These are phyloP conservation scores for Purpureocillium lavendulum DNA, from an alignment of 2,329 filamentous ascomycete species.

Conservation along the genomic window DNA sequence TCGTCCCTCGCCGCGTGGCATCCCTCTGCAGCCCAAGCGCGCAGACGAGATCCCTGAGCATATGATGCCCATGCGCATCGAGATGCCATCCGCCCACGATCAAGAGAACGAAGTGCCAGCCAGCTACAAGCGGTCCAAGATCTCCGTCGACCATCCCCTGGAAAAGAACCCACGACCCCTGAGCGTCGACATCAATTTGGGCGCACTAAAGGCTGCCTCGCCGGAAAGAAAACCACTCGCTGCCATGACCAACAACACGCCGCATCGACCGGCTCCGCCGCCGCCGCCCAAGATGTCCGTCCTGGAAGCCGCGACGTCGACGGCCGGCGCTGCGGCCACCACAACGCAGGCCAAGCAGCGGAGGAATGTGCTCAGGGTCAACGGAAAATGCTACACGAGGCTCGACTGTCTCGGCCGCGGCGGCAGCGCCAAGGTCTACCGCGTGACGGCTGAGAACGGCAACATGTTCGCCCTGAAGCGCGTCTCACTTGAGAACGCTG, in stretches of 20 bases:
- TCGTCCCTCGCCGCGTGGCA: slow-evolving; percentile 19
- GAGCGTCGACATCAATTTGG: slow-evolving; percentile 29
- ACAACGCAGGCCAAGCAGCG: slow-evolving; percentile 67
- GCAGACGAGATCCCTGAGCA: slow-evolving; percentile 12
- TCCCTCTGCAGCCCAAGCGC: slow-evolving; percentile 11
- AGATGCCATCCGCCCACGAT: slow-evolving; percentile 58
- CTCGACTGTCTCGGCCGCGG: slow-evolving; percentile 87
- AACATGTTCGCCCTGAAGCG: slow-evolving; percentile 92
- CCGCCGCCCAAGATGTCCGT: slow-evolving; percentile 96
- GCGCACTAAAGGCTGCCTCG: slow-evolving; percentile 29
- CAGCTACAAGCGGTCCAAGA: slow-evolving; percentile 56
- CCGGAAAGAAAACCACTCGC: slow-evolving; percentile 50
- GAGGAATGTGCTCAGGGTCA: slow-evolving; percentile 76
- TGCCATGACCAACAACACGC: slow-evolving; percentile 56
- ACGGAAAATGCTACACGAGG: slow-evolving; percentile 83
- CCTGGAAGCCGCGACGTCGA: slow-evolving; percentile 80
- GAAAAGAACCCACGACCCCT: slow-evolving; percentile 48
- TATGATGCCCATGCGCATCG: slow-evolving; percentile 28
- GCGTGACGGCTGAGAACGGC: slow-evolving; percentile 94
- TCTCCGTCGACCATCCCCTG: slow-evolving; percentile 41
- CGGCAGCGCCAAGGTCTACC: slow-evolving; percentile 89
- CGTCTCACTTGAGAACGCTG: slow-evolving; percentile 83
- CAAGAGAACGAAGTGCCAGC: slow-evolving; percentile 79
- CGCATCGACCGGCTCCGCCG: slow-evolving; percentile 66
- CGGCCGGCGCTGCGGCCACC: slow-evolving; percentile 71